Evolutionary conservation across 345 rosid species (phyloP).

Genomic region (Sonneratia caseolaris): DNA sequence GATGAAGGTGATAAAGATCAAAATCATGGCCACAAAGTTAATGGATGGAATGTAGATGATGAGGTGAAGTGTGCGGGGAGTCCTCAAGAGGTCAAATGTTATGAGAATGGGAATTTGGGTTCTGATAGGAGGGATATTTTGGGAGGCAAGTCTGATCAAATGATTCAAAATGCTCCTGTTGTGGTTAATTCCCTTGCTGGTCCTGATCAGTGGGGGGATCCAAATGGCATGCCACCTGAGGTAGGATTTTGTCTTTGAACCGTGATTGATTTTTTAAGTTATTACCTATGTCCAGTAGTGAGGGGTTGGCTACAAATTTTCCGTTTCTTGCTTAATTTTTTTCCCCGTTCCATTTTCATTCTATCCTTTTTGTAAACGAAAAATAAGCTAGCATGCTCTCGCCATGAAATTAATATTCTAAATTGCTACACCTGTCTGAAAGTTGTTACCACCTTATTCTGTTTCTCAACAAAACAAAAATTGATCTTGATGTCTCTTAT

Average conservation of each 20-base stretch:
- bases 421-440: background rate
- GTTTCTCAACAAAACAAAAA: background rate
- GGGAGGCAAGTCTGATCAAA: constrained; percentile 27
- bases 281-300: background rate
- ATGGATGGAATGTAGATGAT: constrained; percentile 73
- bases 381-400: background rate
- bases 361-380: background rate
- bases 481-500: background rate
- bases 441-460: background rate
- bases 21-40: constrained; percentile 36
- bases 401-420: background rate
- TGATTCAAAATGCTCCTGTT: constrained; percentile 24
- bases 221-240: constrained; percentile 88
- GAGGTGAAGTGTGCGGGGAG: constrained; percentile 47
- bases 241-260: constrained; percentile 25
- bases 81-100: constrained; percentile 38
- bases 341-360: background rate
- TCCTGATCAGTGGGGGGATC: constrained; percentile 40
- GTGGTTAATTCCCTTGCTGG: constrained; percentile 19
- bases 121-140: constrained; percentile 25
- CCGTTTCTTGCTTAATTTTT: background rate
- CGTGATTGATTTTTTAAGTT: constrained; percentile 1
- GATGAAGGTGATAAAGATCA: constrained; percentile 43
- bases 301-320: background rate
- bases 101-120: constrained; percentile 24